A percentile compares a stretch with the other conserved stretches of the same genome.
Conservation (phyloP, 345 rosid genomes). For the Sisymbrium irio region DNA sequence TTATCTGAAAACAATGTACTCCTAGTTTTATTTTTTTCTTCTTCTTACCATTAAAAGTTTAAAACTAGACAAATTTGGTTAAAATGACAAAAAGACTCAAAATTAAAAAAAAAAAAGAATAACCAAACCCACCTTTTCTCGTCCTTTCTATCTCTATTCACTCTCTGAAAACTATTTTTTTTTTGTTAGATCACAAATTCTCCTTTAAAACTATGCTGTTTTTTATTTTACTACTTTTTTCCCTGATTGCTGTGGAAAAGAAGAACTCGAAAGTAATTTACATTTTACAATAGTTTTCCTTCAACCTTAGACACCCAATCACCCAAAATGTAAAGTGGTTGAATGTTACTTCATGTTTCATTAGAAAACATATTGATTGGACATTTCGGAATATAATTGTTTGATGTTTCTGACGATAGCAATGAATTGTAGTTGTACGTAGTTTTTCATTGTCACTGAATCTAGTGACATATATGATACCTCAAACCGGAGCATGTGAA, state of each 20-base stretch:
- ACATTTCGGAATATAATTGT: neutral
- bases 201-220: no score
- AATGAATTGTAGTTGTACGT: neutral
- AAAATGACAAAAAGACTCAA: no score
- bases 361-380: neutral
- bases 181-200: no score
- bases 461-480: neutral
- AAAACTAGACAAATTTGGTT: no score
- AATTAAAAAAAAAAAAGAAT: no score
- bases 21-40: neutral
- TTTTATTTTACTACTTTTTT: neutral
- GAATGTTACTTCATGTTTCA: neutral
- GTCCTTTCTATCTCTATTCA: no score
- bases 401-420: neutral
- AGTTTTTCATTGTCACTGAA: neutral
- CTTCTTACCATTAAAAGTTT: no score
- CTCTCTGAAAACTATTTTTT: no score
- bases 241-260: neutral
- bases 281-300: neutral
- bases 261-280: neutral
- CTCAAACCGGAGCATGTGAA: constrained; percentile 16
- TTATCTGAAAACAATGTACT: neutral
- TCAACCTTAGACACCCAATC: neutral
- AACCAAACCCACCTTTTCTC: no score
- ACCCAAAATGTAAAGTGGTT: neutral